phyloP scores from a whole-genome alignment of 305 asterid genomes.

The Rubia balearica region DNA sequence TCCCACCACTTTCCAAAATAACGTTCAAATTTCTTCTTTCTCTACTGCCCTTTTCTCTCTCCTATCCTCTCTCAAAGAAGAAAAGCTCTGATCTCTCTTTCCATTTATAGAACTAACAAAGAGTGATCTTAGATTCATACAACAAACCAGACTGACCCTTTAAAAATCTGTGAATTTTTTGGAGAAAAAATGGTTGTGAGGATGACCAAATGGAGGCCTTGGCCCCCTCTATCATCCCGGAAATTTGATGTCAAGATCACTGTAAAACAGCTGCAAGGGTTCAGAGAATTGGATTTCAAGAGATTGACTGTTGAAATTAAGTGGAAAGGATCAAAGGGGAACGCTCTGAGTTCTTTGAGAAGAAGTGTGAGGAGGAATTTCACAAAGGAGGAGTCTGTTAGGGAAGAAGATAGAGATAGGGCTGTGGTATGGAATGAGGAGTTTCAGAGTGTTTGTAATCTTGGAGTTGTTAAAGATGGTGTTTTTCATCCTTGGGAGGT shows the following conservation, averaged over 20 bases:
- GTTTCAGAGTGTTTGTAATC: conserved; percentile 39
- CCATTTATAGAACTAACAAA: not conserved
- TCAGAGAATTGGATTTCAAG: conserved; percentile 23
- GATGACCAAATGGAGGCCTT: conserved; percentile 80
- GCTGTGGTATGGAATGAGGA: conserved; percentile 49
- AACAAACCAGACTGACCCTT: conserved; percentile 10
- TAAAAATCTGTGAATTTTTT: not conserved
- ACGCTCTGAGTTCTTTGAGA: conserved; percentile 39
- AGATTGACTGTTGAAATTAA: conserved; percentile 45
- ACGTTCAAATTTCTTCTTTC: conserved; percentile 28
- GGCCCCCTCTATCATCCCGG: conserved; percentile 52
- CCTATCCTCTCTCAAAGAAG: not conserved
- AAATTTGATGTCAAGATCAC: conserved; percentile 51
- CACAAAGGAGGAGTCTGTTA: conserved; percentile 40
- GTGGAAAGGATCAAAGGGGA: conserved; percentile 71
- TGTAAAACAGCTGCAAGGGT: conserved; percentile 33
- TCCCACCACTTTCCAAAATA: conserved; percentile 17
- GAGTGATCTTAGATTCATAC: no score
- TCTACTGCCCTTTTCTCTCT: conserved; percentile 9
- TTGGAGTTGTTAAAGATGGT: conserved; percentile 31
- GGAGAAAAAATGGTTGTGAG: conserved; percentile 47
- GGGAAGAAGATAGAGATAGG: conserved; percentile 26
- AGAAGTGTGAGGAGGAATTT: conserved; percentile 45
- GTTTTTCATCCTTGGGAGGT: conserved; percentile 61
- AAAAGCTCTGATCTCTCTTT: not conserved